Base-by-base conservation (phyloP, 805 yeast genomes). In the Candida chauliodis region DNA sequence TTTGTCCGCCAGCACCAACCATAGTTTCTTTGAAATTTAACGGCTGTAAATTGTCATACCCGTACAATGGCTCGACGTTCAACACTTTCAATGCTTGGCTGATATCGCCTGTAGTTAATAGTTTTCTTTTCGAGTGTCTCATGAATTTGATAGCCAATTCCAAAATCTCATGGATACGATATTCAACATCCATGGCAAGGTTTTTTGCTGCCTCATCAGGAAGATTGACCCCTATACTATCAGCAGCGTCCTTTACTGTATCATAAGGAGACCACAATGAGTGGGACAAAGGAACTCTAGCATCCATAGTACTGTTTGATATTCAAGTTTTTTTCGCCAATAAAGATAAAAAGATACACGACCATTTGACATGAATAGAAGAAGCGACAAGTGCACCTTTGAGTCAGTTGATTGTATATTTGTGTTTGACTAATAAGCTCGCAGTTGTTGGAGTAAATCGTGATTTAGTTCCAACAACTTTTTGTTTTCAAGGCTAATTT, bases 101-200 rank as follows among this genome's bases (percentile, higher is more conserved):
- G 30, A 93, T 77, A 61, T 93, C 99, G 31, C 76, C 73, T 0
- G 96, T 86, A 19, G 88, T 79, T 25, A 93, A 65, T 0, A 85
- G 75, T 43, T 84, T 83, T 33, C 98, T 70, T 59, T 90, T 91
- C 19, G 93, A 79, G 60, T 93, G 97, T 49, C 96, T 75, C 91
- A 91, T 93, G 61, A 91, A 91, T 59, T 93, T 93, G 40, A 84
- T 79, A 15, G 99, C 98, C 48, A 93, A 95, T 58, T 93, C 99
- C 43, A 95, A 68, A 27, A 93, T 85, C 63, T 93, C 98, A 58
- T 91, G 91, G 47, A 93, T 86, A 45, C 99, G 76, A 59, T 95
- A 93, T 64, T 93, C 99, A n/a, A 93, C 95, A 58, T 93, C 99
- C 99, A 93, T 93, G 5, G 99, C 98, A 44, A 93, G 67, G 45